phyloP scores from a whole-genome alignment of 2,329 filamentous ascomycete species.

The Pseudogymnoascus sp. region DNA sequence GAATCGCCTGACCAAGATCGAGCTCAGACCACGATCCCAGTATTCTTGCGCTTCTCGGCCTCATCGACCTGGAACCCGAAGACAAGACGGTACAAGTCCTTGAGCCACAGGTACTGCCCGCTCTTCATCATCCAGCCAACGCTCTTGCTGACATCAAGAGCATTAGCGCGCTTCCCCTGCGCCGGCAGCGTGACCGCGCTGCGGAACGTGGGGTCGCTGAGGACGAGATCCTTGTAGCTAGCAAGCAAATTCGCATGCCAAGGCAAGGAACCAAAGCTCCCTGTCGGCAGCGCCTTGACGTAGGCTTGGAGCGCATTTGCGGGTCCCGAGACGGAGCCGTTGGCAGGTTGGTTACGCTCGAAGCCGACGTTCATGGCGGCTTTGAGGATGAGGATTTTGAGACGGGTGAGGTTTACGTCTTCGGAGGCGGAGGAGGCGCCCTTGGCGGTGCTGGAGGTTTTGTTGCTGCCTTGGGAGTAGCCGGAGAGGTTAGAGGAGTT shows the following conservation, averaged over 20 bases:
- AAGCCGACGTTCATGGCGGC: conserved; percentile 82
- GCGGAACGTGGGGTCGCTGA: conserved; percentile 61
- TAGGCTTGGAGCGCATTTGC: conserved; percentile 59
- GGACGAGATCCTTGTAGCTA: conserved; percentile 72
- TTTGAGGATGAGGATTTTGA: conserved; percentile 74
- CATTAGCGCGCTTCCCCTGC: conserved; percentile 51
- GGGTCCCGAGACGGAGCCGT: conserved; percentile 23
- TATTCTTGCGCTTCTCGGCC: conserved; percentile 56
- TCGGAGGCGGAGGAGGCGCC: conserved; percentile 56
- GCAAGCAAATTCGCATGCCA: conserved; percentile 66
- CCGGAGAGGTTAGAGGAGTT: conserved; percentile 69
- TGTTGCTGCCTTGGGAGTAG: conserved; percentile 63
- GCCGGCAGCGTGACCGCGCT: conserved; percentile 45
- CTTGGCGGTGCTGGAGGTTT: conserved; percentile 64
- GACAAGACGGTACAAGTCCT: conserved; percentile 74
- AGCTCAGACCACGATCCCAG: conserved; percentile 47
- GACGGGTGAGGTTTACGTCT: conserved; percentile 66
- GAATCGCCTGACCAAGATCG: neutral
- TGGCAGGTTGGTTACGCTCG: conserved; percentile 44
- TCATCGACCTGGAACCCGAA: conserved; percentile 81
- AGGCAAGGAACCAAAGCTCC: conserved; percentile 66
- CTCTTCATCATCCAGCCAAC: conserved; percentile 67
- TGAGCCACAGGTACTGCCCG: conserved; percentile 68
- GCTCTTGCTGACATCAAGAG: conserved; percentile 71
- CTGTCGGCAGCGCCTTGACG: conserved; percentile 64